Percentiles rank a stretch among this genome's conserved stretches.
Evolutionary conservation across 78 protist species (phyloP).

Genomic region (Neovahlkampfia damariscottae): DNA sequence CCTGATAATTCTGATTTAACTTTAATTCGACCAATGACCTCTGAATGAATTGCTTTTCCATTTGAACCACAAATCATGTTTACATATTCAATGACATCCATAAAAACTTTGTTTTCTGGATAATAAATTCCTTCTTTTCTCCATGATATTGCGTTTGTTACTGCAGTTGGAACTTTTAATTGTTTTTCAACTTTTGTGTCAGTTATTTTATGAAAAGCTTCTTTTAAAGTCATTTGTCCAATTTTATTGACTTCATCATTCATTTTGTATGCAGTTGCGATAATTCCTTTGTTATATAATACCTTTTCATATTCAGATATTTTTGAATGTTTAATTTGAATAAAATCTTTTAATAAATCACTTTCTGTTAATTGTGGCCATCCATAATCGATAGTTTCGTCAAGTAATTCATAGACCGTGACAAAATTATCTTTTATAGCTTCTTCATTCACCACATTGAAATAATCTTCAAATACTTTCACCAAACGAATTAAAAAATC

Average conservation of each 20-base stretch:
- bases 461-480: constrained; percentile 25
- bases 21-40: constrained; percentile 9
- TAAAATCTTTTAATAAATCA: constrained; percentile 59
- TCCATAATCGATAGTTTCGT: constrained; percentile 83
- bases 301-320: not conserved
- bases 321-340: constrained; percentile 5
- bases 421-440: constrained; percentile 50
- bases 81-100: constrained; percentile 77
- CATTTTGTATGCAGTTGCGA: constrained; percentile 25
- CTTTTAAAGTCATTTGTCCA: not conserved
- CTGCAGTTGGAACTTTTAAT: not conserved
- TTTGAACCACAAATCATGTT: constrained; percentile 14
- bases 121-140: constrained; percentile 68
- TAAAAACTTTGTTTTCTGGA: constrained; percentile 70
- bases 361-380: constrained; percentile 80
- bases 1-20: not conserved
- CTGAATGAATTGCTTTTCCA: constrained; percentile 8
- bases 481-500: constrained; percentile 72
- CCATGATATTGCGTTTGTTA: constrained; percentile 55
- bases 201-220: not conserved
- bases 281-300: not conserved
- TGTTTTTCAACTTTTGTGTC: not conserved
- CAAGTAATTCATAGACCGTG: constrained; percentile 61
- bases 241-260: no score
- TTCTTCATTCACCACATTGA: constrained; percentile 18